Evolutionary conservation across 2,329 filamentous ascomycete species (phyloP), one percentile per base, ranked within the genome.

Genomic region (Cryphonectria naterciae): DNA sequence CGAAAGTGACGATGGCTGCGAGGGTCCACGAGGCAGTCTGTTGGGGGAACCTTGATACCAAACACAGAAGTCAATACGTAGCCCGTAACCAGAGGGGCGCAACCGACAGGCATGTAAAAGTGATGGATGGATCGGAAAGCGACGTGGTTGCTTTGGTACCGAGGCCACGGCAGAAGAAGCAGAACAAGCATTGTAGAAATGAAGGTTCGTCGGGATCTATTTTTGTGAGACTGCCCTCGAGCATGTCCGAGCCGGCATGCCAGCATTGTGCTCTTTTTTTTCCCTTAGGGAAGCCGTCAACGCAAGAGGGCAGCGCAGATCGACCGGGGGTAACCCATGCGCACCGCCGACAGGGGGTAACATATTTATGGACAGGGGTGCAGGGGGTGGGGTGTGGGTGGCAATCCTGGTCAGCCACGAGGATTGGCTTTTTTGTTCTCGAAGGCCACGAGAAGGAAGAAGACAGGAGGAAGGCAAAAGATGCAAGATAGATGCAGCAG

Each of bases 401-500:
- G 52, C 49, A 49, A 70, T 66, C 71, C 71, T 60, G 65, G 71
- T 72, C 46, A 66, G 69, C 71, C 71, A 72, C 69, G 71, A 69
- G 71, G 62, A 58, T 58, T 22, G 62, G 65, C 56, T 19, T 17
- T 25, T 49, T 28, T 32, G 63, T 56, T 65, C 62, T 63, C 25
- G 67, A 67, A 43, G 58, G 28, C 35, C n/a, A 13, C 6, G n/a
- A 39, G 61, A 43, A 64, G 37, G 54, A 64, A 17, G n/a, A 39
- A 25, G 39, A 41, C 17, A 39, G n/a, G 35, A 41, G n/a, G 3
- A 62, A 1, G 37, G n/a, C 4, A 17, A 22, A 19, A 17, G 39
- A 25, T n/a, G 25, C 22, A 43, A 11, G 5, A 22, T 10, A 17
- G 39, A 25, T n/a, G 25, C 11, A 32, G 22, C 22, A 63, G 37